Percentiles rank a stretch among this genome's conserved stretches.
These are phyloP conservation scores for Lactarius tabidus DNA, from an alignment of 768 basidiomycete genomes.

Conservation along the genomic window DNA sequence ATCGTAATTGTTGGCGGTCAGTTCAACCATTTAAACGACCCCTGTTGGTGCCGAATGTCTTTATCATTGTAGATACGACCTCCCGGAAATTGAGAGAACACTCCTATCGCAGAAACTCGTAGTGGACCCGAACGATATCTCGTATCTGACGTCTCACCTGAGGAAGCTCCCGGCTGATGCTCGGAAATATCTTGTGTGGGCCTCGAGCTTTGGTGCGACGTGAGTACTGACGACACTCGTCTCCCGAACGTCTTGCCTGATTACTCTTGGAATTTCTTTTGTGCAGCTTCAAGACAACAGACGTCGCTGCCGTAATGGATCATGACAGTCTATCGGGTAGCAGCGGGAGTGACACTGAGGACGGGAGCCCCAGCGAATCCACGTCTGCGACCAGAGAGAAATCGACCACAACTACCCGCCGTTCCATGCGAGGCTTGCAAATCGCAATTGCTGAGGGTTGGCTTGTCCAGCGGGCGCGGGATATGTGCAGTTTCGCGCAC, in stretches of 20 bases:
- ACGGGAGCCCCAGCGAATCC: constrained; percentile 50
- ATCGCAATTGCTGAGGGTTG: constrained; percentile 66
- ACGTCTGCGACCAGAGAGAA: constrained; percentile 46
- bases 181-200: constrained; percentile 64
- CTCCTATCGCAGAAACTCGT: constrained; percentile 47
- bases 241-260: background rate
- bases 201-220: constrained; percentile 70
- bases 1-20: constrained; percentile 62
- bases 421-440: constrained; percentile 66
- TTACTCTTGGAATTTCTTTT: constrained; percentile 2
- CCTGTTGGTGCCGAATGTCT: background rate
- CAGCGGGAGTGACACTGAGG: constrained; percentile 44
- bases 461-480: constrained; percentile 65
- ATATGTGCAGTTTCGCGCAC: constrained; percentile 75
- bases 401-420: constrained; percentile 37
- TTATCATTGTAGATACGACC: constrained; percentile 44
- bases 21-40: constrained; percentile 27
- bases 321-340: constrained; percentile 59
- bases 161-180: constrained; percentile 60
- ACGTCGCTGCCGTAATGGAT: constrained; percentile 70
- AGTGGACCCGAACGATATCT: constrained; percentile 57
- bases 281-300: constrained; percentile 64
- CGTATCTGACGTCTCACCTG: constrained; percentile 57
- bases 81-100: constrained; percentile 51
- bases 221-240: constrained; percentile 32